Base-by-base conservation (phyloP, 352 stramenopile species). In the Pythium aquatile region DNA sequence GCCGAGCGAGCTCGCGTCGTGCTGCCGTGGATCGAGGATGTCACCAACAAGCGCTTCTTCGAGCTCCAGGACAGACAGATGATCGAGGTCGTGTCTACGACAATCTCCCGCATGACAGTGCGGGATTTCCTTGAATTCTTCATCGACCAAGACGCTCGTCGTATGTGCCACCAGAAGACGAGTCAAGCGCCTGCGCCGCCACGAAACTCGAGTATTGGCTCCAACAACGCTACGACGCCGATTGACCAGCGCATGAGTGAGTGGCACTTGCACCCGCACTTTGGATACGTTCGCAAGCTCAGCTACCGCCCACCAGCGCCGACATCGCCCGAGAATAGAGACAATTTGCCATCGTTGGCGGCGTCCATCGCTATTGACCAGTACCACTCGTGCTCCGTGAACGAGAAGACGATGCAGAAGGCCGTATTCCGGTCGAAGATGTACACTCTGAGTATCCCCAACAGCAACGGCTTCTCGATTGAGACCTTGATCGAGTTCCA, bases 401-500 rank as follows among this genome's bases (percentile, higher is more conserved):
- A 83, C 20, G 71, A 75, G n/a, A 72, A 72, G 28, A 44, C 40
- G 29, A 62, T 76, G 46, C 71, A 76, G 7, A 83, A 78, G 48
- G 72, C 68, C 11, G 65, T 67, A 17, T 75, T 88, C 55, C 77
- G 74, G 7, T 79, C 68, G 51, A 90, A 90, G 72, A 71, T 87
- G 13, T 90, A 83, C 66, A 83, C 75, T 7, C 74, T 88, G 40
- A 85, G 79, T 47, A 79, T 87, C 28, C 81, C 79, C 0, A 81
- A 78, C 51, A 87, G 77, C 69, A 88, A 90, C 57, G 82, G 75
- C 44, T 86, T 87, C 37, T 90, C 81, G 2, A 72, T 87, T 35
- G 81, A 90, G 62, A 76, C 75, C 6, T 55, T 85, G 17, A 68
- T 88, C 28, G 79, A 90, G 49, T 63, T 80, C 8, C 65, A 83